phyloP scores from a whole-genome alignment of 1,139 yeast species.

The Saccharomyces hybrid region DNA sequence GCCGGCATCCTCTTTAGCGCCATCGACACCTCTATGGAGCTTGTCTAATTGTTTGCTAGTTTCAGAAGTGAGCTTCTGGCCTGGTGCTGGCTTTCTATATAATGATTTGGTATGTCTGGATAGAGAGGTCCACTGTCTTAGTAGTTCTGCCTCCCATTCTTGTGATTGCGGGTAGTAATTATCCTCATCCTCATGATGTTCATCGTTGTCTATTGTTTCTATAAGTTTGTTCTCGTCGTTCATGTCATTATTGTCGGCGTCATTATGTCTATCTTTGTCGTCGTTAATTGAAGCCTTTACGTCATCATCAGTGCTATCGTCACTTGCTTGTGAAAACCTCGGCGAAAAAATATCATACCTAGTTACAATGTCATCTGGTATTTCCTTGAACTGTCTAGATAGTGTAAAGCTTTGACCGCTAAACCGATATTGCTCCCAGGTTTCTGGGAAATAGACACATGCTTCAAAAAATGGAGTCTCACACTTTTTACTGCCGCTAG shows the following conservation, averaged over 20 bases:
- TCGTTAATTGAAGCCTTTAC: slow-evolving; percentile 2
- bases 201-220: slow-evolving; percentile 6
- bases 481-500: slow-evolving; percentile 29
- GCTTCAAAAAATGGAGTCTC: slow-evolving; percentile 48
- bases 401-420: slow-evolving; percentile 48
- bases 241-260: background rate
- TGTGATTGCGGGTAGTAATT: slow-evolving; percentile 40
- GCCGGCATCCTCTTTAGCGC: slow-evolving; percentile 63
- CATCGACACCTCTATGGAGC: slow-evolving; percentile 77
- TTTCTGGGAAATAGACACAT: slow-evolving; percentile 59
- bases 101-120: slow-evolving; percentile 54
- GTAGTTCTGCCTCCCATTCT: slow-evolving; percentile 62
- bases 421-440: slow-evolving; percentile 63
- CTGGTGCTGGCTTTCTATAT: slow-evolving; percentile 69
- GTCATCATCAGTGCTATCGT: background rate
- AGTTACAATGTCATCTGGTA: slow-evolving; percentile 10
- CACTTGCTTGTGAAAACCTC: slow-evolving; percentile 6
- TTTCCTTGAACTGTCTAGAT: slow-evolving; percentile 11
- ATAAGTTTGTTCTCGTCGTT: slow-evolving; percentile 6
- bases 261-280: background rate
- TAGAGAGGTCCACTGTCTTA: slow-evolving; percentile 54
- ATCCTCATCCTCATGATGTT: slow-evolving; percentile 8
- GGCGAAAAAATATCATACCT: slow-evolving; percentile 31
- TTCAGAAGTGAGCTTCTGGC: slow-evolving; percentile 47
- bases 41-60: slow-evolving; percentile 55